These are phyloP conservation scores for Colletotrichum eleusines DNA, from an alignment of 2,329 filamentous ascomycete genomes.

Conservation along the genomic window DNA sequence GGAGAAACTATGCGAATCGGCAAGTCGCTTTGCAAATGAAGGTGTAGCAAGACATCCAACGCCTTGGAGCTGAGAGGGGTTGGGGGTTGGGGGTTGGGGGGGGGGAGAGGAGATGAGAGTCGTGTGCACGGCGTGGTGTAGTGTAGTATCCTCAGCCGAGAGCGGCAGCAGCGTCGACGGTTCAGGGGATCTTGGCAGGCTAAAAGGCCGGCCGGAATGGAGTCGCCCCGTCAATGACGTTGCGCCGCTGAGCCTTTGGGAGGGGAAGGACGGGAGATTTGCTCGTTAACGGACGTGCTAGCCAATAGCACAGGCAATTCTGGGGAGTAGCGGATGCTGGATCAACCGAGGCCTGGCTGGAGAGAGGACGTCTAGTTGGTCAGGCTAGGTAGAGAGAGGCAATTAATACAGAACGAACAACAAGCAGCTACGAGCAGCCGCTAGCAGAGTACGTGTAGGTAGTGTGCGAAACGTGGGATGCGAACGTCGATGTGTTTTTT, in stretches of 20 bases:
- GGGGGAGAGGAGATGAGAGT: conserved; percentile 2
- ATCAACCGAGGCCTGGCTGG: not conserved
- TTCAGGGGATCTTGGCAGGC: conserved; percentile 34
- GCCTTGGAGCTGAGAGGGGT: conserved; percentile 23
- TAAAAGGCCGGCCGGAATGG: conserved; percentile 34
- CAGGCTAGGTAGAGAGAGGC: not conserved
- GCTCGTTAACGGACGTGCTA: conserved; percentile 31
- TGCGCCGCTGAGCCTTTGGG: conserved; percentile 9
- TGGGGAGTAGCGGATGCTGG: conserved; percentile 15
- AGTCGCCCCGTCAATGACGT: conserved; percentile 41
- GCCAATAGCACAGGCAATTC: conserved; percentile 30
- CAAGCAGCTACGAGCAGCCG: not conserved
- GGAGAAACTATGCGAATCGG: not conserved
- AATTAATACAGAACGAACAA: not conserved
- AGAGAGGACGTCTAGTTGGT: not conserved
- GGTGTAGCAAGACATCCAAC: conserved; percentile 23
- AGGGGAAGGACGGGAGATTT: conserved; percentile 17
- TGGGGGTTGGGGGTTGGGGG: not conserved
- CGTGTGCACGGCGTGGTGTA: conserved; percentile 14
- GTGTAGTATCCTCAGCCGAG: conserved; percentile 7
- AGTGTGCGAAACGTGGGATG: conserved; percentile 10
- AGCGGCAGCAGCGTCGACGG: not conserved
- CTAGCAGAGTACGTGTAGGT: not conserved
- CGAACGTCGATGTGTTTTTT: conserved; percentile 19
- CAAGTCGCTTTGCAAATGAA: conserved; percentile 16